Evolutionary conservation across 1,284 basidiomycete genomes (phyloP), one percentile per base, ranked within the genome.

Genomic region (Ustilago cynodontis): DNA sequence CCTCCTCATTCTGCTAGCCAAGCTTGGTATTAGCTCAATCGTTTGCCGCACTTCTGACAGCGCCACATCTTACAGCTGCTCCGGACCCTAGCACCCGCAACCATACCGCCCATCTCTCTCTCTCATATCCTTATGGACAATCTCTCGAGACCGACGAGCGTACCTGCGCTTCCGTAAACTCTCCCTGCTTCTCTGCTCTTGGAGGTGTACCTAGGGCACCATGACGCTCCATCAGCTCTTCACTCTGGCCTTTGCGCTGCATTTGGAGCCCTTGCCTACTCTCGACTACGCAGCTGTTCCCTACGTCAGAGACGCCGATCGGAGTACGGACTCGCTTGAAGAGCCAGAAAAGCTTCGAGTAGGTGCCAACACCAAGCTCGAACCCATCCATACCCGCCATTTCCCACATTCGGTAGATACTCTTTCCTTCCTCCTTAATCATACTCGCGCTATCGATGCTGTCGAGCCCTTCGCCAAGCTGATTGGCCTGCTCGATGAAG

Each of bases 221-320:
- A 77, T 77, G 75, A 64, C 71, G 13, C 71, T 77, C 16, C 71
- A 77, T 53, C 75, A 77, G 65, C 67, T 73, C 58, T 82, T 85
- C 56, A 85, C 83, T 2, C 56, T 83, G 39, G 83, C 82, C 1
- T 79, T 84, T 50, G 81, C 82, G n/a, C 60, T 76, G 20, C 67
- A 81, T 35, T 59, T 85, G 9, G 69, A 80, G 56, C 83, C 83
- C 1, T 56, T 84, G n/a, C 80, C 83, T 1, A 72, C 64, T 2
- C 64, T 81, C 37, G 59, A 66, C 64, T 83, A 85, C 41, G 59
- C 67, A 3, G 49, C 72, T 2, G 75, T 79, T 0, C 69, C 70
- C 10, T 65, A 57, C 37, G 51, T 56, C 22, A 57, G 64, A 13
- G 58, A 63, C 18, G 43, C 65, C 5, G 50, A 47, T 16, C 43